Percentiles rank a stretch among this genome's conserved stretches.
Evolutionary conservation across 257 asterid genomes (phyloP).

Genomic region (Knoxia roxburghii): DNA sequence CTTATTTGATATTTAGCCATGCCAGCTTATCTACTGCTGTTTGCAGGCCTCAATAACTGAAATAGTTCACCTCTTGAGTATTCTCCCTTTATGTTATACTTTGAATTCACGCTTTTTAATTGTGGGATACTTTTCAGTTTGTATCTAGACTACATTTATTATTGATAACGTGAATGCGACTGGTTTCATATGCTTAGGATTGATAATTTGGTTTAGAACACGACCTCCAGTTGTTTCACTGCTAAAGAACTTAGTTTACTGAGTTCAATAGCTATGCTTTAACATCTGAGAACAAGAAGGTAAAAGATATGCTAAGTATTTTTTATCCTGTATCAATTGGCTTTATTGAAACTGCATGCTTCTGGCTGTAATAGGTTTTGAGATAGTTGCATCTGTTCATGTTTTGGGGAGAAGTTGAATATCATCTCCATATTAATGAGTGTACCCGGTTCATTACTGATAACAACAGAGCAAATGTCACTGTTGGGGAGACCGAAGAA

Average conservation of each 20-base stretch:
- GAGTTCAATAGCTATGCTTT: neutral
- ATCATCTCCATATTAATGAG: neutral
- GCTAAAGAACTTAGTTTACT: neutral
- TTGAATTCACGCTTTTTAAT: neutral
- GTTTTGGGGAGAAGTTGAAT: neutral
- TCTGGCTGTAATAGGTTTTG: neutral
- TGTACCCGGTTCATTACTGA: neutral
- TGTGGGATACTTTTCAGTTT: neutral
- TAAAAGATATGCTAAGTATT: neutral
- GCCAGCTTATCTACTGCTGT: neutral
- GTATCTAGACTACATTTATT: neutral
- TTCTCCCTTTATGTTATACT: neutral
- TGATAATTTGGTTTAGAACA: neutral
- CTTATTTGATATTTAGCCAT: neutral
- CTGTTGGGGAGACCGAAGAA: conserved; percentile 56
- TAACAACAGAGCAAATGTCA: conserved; percentile 49
- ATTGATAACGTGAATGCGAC: neutral
- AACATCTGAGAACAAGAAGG: neutral
- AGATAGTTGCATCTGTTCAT: neutral
- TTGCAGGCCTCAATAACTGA: neutral
- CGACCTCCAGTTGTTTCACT: neutral
- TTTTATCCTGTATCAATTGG: neutral
- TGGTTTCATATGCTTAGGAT: neutral
- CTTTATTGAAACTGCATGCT: neutral
- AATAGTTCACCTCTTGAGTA: neutral